Conservation (phyloP, 805 yeast genomes). For the Candida qinlingensis region DNA sequence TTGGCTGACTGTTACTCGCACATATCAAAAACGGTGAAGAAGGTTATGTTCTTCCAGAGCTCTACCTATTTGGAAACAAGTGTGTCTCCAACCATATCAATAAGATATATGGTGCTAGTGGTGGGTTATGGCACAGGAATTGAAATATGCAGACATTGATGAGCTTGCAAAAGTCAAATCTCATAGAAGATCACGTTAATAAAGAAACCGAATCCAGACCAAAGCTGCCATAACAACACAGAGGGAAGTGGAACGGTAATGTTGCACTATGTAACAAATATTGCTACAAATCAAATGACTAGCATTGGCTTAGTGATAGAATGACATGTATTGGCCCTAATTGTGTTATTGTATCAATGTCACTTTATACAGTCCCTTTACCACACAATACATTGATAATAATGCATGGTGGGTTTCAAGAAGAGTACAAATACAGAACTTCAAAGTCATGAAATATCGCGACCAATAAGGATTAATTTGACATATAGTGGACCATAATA, state of each 20-base stretch:
- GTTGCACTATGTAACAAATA: constrained; percentile 54
- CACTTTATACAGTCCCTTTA: constrained; percentile 53
- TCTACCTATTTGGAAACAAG: constrained; percentile 57
- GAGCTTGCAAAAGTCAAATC: constrained; percentile 35
- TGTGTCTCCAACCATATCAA: constrained; percentile 56
- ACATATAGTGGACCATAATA: constrained; percentile 45
- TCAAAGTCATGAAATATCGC: constrained; percentile 43
- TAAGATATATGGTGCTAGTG: constrained; percentile 28
- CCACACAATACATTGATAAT: constrained; percentile 66
- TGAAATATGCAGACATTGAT: constrained; percentile 32
- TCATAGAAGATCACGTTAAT: constrained; percentile 37
- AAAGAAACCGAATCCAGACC: constrained; percentile 27
- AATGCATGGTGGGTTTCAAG: constrained; percentile 81
- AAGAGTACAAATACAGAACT: constrained; percentile 48
- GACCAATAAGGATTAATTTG: constrained; percentile 50
- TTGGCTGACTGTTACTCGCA: constrained; percentile 41
- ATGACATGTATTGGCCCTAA: constrained; percentile 69
- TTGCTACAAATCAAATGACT: constrained; percentile 40
- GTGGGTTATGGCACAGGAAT: constrained; percentile 33
- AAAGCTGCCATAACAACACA: constrained; percentile 34
- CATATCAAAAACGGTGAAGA: constrained; percentile 37
- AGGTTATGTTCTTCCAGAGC: constrained; percentile 38
- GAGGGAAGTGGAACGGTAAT: constrained; percentile 44
- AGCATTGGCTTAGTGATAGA: constrained; percentile 77
- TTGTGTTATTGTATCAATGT: constrained; percentile 59